Base-by-base conservation (phyloP, 1,284 basidiomycete species). In the Tilletia horrida region DNA sequence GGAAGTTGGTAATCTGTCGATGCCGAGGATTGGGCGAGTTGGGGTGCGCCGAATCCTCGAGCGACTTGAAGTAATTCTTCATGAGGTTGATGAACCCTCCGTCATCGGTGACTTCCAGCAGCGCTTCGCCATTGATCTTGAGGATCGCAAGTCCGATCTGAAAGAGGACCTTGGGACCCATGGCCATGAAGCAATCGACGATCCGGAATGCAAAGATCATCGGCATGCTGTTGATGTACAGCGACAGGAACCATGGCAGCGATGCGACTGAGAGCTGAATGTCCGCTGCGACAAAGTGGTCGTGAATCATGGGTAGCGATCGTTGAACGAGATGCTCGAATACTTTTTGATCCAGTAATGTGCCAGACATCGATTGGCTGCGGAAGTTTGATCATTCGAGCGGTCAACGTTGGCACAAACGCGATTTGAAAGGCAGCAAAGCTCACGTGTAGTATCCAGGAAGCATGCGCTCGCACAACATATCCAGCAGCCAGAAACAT, bases 151-250 rank as follows among this genome's bases (percentile, higher is more conserved):
- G 71, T 3, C 91, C 93, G 67, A 95, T 90, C 87, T 98, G 95
- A 85, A 98, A 98, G 57, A 98, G 84, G 2, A 98, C 96, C 78
- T 94, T 97, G 1, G 95, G 93, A 0, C 96, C 96, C 92, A 97
- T 97, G 72, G 94, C 94, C 85, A 98, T 91, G 83, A 99, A 96
- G 83, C 96, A 99, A 82, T 99, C 96, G 1, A 97, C 92, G 79
- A 99, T 93, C 59, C 96, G 88, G 86, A 97, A 98, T 0, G 96
- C 95, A 80, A 98, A 98, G 61, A 98, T 90, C 88, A 98, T 91
- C 0, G 96, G 96, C 93, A 98, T 97, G 76, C 92, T 95, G 84
- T 97, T 97, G 84, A 98, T 97, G 82, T 89, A 94, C 72, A 92
- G 64, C 65, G 66, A 85, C 75, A 98, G 84, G 85, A 99, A 98